phyloP scores from a whole-genome alignment of 1,139 yeast genomes.

The Suhomyces taliae region DNA sequence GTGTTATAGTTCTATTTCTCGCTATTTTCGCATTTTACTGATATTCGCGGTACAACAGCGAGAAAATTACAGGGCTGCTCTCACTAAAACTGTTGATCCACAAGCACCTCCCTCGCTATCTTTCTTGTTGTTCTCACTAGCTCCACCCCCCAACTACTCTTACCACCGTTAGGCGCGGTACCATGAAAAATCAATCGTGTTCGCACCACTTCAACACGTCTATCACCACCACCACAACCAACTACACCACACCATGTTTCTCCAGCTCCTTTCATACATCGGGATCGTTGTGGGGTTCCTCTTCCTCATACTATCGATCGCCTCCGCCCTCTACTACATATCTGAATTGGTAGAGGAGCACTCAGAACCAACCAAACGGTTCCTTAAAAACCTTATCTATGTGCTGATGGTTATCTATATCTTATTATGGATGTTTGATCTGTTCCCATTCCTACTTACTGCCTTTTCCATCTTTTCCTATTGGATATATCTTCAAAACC shows the following conservation, averaged over 20 bases:
- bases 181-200: too few species aligned
- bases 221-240: not conserved
- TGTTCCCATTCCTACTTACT: conserved; percentile 71
- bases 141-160: too few species aligned
- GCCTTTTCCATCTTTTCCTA: conserved; percentile 69
- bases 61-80: too few species aligned
- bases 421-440: conserved; percentile 66
- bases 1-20: too few species aligned
- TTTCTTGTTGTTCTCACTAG: too few species aligned
- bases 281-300: conserved; percentile 78
- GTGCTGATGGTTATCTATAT: conserved; percentile 53
- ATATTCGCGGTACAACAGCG: too few species aligned
- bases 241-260: conserved; percentile 29
- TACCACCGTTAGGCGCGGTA: too few species aligned
- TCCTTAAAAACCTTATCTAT: conserved; percentile 63
- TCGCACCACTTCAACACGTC: not conserved
- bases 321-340: conserved; percentile 87
- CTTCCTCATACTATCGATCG: conserved; percentile 58
- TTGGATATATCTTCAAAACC: conserved; percentile 70
- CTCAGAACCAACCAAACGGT: conserved; percentile 75
- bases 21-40: too few species aligned
- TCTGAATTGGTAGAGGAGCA: conserved; percentile 95
- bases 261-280: conserved; percentile 52
- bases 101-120: too few species aligned
- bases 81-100: too few species aligned